A percentile compares a stretch with the other conserved stretches of the same genome.
phyloP scores from a whole-genome alignment of 2,329 filamentous ascomycete genomes.

The Cyphellophora europaea region DNA sequence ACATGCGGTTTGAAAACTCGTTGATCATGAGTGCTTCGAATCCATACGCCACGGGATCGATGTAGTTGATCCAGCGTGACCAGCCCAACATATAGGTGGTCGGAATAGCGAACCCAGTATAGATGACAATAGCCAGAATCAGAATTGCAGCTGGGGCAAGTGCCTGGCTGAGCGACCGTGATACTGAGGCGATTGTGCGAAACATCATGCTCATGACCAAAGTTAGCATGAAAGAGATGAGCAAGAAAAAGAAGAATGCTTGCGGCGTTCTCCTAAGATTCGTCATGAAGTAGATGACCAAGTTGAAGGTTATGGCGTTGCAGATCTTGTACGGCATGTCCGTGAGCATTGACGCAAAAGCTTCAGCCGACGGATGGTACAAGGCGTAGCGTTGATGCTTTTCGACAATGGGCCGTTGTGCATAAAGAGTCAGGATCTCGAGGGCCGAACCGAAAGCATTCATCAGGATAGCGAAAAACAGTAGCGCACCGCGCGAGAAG shows the following conservation, averaged over 20 bases:
- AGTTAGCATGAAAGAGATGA: conserved; percentile 54
- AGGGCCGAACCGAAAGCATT: conserved; percentile 55
- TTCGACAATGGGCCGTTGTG: conserved; percentile 85
- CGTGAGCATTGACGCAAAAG: conserved; percentile 74
- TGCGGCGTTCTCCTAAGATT: conserved; percentile 65
- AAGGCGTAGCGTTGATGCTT: conserved; percentile 81
- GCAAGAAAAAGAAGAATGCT: conserved; percentile 75
- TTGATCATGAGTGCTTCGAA: conserved; percentile 53
- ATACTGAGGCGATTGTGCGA: conserved; percentile 68
- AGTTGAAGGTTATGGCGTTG: conserved; percentile 69
- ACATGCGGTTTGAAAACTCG: conserved; percentile 49
- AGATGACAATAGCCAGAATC: conserved; percentile 52
- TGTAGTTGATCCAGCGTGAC: conserved; percentile 60
- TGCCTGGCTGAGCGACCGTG: conserved; percentile 55
- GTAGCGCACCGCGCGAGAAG: conserved; percentile 54
- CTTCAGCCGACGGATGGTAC: conserved; percentile 83
- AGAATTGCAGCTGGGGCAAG: conserved; percentile 47
- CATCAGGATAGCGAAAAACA: conserved; percentile 57
- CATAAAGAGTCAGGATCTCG: conserved; percentile 67
- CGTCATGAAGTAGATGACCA: conserved; percentile 79
- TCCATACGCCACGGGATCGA: conserved; percentile 57
- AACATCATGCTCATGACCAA: conserved; percentile 38
- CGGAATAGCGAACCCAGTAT: conserved; percentile 57
- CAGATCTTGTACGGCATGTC: conserved; percentile 75
- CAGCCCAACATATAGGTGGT: conserved; percentile 51